These are phyloP conservation scores for Aspergillus arachidicola DNA, from an alignment of 2,329 filamentous ascomycete genomes.

Conservation along the genomic window DNA sequence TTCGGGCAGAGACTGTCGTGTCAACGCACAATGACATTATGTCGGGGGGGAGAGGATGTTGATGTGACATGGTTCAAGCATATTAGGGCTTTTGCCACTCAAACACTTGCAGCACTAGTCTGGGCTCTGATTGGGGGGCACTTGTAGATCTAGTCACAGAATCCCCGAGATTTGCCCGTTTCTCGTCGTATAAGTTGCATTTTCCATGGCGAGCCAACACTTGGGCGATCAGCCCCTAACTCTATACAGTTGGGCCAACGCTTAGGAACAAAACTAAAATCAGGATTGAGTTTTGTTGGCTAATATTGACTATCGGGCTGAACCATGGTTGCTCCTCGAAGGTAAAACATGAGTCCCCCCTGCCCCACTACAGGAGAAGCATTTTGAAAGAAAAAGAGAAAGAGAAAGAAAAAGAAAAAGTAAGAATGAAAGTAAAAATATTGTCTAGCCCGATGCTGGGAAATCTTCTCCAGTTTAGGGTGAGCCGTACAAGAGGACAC, in stretches of 20 bases:
- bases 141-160: not conserved
- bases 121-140: not conserved
- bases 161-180: not conserved
- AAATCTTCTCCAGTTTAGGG: not conserved
- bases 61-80: not conserved
- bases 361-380: not conserved
- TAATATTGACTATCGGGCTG: not conserved
- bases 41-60: slow-evolving; percentile 5
- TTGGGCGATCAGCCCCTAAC: not conserved
- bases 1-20: not conserved
- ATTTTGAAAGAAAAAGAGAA: not conserved
- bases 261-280: not conserved
- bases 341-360: not conserved
- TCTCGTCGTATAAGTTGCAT: not conserved
- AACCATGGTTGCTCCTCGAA: not conserved
- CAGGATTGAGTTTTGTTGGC: not conserved
- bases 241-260: not conserved
- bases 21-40: slow-evolving; percentile 6
- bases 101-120: not conserved
- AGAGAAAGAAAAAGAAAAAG: not conserved
- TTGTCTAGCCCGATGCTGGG: not conserved
- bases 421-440: not conserved
- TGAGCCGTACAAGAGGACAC: not conserved
- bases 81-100: slow-evolving; percentile 2
- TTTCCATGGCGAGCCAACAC: not conserved